phyloP scores from a whole-genome alignment of 1,284 basidiomycete species.

The Jaminaea rosea region DNA sequence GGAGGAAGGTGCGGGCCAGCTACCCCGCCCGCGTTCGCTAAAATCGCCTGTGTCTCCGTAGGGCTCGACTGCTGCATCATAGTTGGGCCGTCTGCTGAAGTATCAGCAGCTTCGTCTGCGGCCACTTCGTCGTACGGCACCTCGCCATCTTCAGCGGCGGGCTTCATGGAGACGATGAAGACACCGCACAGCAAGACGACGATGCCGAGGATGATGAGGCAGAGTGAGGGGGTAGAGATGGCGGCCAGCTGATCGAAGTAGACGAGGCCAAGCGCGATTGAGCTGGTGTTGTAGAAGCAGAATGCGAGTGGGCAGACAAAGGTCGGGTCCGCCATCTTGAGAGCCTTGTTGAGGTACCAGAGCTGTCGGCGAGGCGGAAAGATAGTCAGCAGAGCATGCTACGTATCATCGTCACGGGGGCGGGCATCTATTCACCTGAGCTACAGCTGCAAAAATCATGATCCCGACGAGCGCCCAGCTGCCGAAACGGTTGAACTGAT shows the following conservation, averaged over 20 bases:
- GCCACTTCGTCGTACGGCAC: constrained; percentile 7
- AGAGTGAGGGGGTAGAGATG: constrained; percentile 61
- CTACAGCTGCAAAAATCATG: constrained; percentile 62
- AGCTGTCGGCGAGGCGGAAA: constrained; percentile 51
- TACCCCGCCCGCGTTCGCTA: constrained; percentile 24
- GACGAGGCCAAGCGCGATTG: constrained; percentile 56
- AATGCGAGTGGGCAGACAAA: constrained; percentile 89
- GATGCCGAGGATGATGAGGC: constrained; percentile 70
- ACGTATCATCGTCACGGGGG: too few species aligned
- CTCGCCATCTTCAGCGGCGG: constrained; percentile 1
- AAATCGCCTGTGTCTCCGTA: constrained; percentile 8
- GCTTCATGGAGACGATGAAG: constrained; percentile 62
- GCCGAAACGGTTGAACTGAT: constrained; percentile 76
- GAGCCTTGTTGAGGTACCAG: constrained; percentile 84
- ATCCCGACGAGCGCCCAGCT: constrained; percentile 68
- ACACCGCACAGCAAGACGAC: constrained; percentile 73
- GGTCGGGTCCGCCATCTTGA: constrained; percentile 65
- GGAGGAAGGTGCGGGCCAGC: constrained; percentile 31
- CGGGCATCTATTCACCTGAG: constrained; percentile 40
- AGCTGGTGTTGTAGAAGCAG: constrained; percentile 89
- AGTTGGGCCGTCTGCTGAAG: not conserved
- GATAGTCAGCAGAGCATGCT: not conserved
- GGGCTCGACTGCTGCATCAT: too few species aligned
- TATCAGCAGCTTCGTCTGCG: not conserved
- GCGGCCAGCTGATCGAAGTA: constrained; percentile 82